Conservation (phyloP, 2,329 filamentous ascomycete species). For the Periconia sp. region DNA sequence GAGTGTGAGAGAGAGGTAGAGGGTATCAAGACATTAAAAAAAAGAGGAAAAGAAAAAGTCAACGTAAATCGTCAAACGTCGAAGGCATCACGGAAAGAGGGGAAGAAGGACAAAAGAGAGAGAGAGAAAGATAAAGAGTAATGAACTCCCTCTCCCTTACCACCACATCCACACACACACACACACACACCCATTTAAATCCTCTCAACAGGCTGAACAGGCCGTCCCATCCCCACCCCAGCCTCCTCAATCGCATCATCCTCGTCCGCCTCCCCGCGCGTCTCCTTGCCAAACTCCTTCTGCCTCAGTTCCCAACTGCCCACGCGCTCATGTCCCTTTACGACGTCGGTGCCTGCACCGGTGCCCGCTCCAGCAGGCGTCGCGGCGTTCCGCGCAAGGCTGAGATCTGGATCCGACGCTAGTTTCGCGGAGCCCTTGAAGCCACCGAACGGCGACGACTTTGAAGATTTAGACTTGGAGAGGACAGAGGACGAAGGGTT, state of each 20-base stretch:
- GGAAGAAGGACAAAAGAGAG: too few species aligned
- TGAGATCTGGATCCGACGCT: conserved; percentile 57
- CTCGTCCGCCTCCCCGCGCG: conserved; percentile 10
- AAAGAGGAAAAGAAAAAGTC: too few species aligned
- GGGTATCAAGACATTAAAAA: too few species aligned
- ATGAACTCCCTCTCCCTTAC: background rate
- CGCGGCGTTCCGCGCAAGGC: conserved; percentile 47
- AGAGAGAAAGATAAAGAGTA: too few species aligned
- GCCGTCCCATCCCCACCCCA: conserved; percentile 31
- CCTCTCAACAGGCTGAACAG: conserved; percentile 52
- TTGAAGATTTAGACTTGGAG: background rate
- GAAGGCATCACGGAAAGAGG: too few species aligned
- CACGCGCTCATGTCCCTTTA: conserved; percentile 53
- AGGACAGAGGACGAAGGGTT: conserved; percentile 9
- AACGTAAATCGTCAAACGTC: too few species aligned
- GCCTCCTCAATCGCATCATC: conserved; percentile 48
- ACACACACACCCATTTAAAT: conserved; percentile 42
- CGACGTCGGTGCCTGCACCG: conserved; percentile 15
- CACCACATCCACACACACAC: conserved; percentile 6
- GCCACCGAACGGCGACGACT: conserved; percentile 23
- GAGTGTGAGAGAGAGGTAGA: too few species aligned
- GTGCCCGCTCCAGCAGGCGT: conserved; percentile 30
- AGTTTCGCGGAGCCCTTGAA: conserved; percentile 60
- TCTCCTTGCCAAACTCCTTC: conserved; percentile 29
- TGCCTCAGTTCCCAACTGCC: conserved; percentile 60